A percentile compares a stretch with the other conserved stretches of the same genome.
Conservation (phyloP, 306 rosid species). For the Betula pendula region DNA sequence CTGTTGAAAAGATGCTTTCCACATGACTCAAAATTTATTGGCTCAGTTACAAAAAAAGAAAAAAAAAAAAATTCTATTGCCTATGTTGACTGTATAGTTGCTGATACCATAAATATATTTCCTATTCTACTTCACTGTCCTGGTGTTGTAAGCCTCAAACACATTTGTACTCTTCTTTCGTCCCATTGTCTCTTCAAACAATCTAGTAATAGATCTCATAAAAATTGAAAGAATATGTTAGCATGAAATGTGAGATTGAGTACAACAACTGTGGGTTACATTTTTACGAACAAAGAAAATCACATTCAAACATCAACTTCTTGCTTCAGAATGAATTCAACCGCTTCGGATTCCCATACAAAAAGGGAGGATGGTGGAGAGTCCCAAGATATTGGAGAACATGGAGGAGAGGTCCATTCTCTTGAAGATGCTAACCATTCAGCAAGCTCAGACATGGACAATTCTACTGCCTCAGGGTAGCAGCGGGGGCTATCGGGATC, state of each 20-base stretch:
- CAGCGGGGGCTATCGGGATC: slow-evolving; percentile 32
- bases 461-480: slow-evolving; percentile 38
- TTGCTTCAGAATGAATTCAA: slow-evolving; percentile 37
- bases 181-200: neutral
- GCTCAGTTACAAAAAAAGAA: too few species aligned
- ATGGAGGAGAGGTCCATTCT: slow-evolving; percentile 37
- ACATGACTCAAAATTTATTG: too few species aligned
- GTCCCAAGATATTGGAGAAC: slow-evolving; percentile 32
- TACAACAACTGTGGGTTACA: neutral
- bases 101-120: too few species aligned
- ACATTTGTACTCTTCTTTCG: neutral
- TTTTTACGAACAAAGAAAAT: neutral
- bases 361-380: slow-evolving; percentile 28
- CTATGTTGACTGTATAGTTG: too few species aligned
- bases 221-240: neutral
- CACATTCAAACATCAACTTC: slow-evolving; percentile 14
- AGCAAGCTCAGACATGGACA: slow-evolving; percentile 34
- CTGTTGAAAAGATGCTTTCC: too few species aligned
- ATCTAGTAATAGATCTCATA: neutral
- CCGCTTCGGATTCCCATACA: slow-evolving; percentile 25
- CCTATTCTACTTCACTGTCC: too few species aligned
- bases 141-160: too few species aligned
- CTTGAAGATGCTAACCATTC: slow-evolving; percentile 29
- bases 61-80: too few species aligned
- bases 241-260: neutral